Conservation (phyloP, 225 moss, liverwort and hornwort genomes). For the Straminergon stramineum region DNA sequence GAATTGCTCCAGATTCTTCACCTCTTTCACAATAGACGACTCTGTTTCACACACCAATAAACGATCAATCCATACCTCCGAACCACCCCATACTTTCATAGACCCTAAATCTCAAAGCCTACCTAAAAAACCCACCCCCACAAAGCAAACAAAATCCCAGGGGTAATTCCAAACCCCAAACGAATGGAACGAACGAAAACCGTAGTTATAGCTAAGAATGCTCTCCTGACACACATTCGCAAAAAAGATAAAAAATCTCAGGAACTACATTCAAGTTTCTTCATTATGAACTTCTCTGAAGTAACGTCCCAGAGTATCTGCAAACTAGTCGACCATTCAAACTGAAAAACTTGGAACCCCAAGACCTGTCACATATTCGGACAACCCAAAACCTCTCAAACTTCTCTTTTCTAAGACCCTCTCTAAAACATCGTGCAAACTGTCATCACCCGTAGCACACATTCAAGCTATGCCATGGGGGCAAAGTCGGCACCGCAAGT, state of each 20-base stretch:
- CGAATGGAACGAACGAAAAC: neutral
- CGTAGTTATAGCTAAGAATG: neutral
- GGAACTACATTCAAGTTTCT: neutral
- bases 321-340: neutral
- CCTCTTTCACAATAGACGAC: conserved; percentile 7
- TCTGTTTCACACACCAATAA: neutral
- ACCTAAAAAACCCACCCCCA: neutral
- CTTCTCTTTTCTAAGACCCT: neutral
- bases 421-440: neutral
- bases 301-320: neutral
- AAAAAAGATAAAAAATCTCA: neutral
- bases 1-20: neutral
- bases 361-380: neutral
- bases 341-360: neutral
- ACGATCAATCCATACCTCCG: neutral
- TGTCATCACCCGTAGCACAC: neutral
- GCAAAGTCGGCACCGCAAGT: neutral
- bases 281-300: neutral
- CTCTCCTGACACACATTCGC: neutral
- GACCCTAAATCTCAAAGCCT: neutral
- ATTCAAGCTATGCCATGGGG: neutral
- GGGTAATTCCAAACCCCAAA: neutral
- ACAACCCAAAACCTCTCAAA: neutral
- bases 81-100: neutral
- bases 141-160: neutral